phyloP scores from a whole-genome alignment of 805 yeast genomes.

The Zygotorulaspora florentina region DNA sequence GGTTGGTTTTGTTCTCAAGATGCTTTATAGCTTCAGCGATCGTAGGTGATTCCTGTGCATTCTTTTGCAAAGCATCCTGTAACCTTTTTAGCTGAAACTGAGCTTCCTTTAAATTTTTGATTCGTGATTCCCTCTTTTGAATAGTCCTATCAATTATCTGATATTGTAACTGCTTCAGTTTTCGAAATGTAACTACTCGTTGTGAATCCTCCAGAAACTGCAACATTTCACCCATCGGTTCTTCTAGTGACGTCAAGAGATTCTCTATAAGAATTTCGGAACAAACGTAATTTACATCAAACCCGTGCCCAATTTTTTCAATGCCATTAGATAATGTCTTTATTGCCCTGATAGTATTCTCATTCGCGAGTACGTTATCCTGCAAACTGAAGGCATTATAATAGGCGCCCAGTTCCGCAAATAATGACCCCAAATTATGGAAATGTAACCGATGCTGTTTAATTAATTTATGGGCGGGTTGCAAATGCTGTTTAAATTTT shows the following conservation, averaged over 20 bases:
- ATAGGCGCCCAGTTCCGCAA: constrained; percentile 73
- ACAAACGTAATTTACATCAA: constrained; percentile 65
- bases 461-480: constrained; percentile 27
- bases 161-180: constrained; percentile 51
- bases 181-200: constrained; percentile 55
- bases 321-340: constrained; percentile 47
- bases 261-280: constrained; percentile 43
- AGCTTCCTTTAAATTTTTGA: constrained; percentile 33
- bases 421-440: constrained; percentile 56
- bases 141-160: constrained; percentile 40
- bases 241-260: constrained; percentile 36
- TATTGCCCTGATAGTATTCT: constrained; percentile 40
- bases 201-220: constrained; percentile 35
- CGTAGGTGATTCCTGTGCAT: constrained; percentile 37
- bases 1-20: constrained; percentile 4
- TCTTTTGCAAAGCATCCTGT: constrained; percentile 35
- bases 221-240: constrained; percentile 37
- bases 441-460: constrained; percentile 34
- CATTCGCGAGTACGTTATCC: constrained; percentile 50
- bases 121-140: constrained; percentile 32
- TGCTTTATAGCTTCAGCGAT: constrained; percentile 14
- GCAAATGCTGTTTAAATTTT: constrained; percentile 27
- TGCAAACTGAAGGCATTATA: constrained; percentile 59
- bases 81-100: constrained; percentile 32
- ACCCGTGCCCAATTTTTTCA: constrained; percentile 82